Percentiles rank a stretch among this genome's conserved stretches.
Evolutionary conservation across 495 filamentous ascomycete genomes (phyloP).

Genomic region (Diplogelasinospora grovesii): DNA sequence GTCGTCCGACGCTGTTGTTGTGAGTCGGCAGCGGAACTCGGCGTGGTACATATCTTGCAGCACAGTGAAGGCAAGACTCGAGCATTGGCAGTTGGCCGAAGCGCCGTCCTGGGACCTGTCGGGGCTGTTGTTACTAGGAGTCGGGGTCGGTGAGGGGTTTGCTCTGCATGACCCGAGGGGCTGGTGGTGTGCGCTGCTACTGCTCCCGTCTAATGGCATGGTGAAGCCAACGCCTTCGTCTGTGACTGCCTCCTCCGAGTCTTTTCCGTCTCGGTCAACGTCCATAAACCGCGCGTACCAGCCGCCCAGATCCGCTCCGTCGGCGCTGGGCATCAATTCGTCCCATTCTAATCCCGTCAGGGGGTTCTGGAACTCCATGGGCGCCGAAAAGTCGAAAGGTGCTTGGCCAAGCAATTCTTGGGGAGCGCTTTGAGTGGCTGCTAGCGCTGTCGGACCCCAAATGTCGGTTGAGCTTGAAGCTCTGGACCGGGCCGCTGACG

Average conservation of each 20-base stretch:
- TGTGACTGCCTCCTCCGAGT: not conserved
- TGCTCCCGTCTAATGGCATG: not conserved
- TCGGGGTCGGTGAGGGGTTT: no score
- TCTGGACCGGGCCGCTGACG: not conserved
- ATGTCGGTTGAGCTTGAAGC: not conserved
- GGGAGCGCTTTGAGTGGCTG: not conserved
- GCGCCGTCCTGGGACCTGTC: not conserved
- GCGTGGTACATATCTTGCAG: not conserved
- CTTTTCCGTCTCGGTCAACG: not conserved
- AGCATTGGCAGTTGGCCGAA: not conserved
- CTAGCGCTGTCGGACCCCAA: not conserved
- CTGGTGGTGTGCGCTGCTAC: not conserved
- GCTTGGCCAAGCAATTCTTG: no score
- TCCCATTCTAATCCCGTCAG: not conserved
- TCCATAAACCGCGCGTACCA: constrained; percentile 1
- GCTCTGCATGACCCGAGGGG: not conserved
- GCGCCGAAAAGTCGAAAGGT: not conserved
- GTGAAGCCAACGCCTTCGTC: not conserved
- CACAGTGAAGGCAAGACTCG: not conserved
- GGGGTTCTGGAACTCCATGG: not conserved
- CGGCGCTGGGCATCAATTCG: not conserved
- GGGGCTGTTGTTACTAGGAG: not conserved
- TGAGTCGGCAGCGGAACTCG: not conserved
- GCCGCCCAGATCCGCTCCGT: not conserved
- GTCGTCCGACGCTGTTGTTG: no score